phyloP scores from a whole-genome alignment of 108 stramenopile genomes.

The Chaetoceros tenuissimus region DNA sequence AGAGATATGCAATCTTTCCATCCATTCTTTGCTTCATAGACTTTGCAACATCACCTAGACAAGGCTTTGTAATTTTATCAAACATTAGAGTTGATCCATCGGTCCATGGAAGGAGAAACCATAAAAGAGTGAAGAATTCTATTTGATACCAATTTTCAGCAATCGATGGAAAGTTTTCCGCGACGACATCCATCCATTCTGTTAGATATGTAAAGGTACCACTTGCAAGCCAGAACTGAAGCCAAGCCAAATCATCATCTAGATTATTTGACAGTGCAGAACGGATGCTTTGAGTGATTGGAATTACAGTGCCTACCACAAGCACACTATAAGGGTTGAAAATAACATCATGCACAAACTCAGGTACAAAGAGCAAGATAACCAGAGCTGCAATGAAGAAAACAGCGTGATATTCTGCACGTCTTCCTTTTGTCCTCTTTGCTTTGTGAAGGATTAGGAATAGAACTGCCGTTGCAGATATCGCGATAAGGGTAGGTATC shows the following conservation, averaged over 20 bases:
- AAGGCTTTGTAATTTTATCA: constrained; percentile 18
- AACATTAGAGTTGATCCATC: constrained; percentile 29
- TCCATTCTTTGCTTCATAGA: constrained; percentile 13
- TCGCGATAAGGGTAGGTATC: too few relatives aligned
- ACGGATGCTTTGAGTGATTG: constrained; percentile 27
- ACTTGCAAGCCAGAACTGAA: constrained; percentile 7
- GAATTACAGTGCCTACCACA: constrained; percentile 20
- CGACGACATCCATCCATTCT: constrained; percentile 31
- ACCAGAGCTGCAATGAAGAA: constrained; percentile 9
- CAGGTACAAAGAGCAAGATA: constrained; percentile 20
- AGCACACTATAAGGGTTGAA: constrained; percentile 33
- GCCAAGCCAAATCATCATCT: too few relatives aligned
- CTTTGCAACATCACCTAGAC: constrained; percentile 16
- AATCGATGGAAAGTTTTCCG: constrained; percentile 12
- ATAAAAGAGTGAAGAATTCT: constrained; percentile 30
- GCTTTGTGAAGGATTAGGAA: constrained; percentile 11
- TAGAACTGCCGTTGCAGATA: constrained; percentile 1
- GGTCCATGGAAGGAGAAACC: constrained; percentile 38
- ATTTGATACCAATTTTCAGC: constrained; percentile 46
- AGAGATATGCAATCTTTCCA: constrained; percentile 18
- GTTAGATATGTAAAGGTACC: constrained; percentile 22
- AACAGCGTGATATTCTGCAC: constrained; percentile 14
- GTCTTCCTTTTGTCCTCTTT: constrained; percentile 19
- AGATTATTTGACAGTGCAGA: too few relatives aligned
- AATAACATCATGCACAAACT: constrained; percentile 30